Evolutionary conservation across 768 basidiomycete species (phyloP), one percentile per base, ranked within the genome.

Genomic region (Leccinellum albellum): DNA sequence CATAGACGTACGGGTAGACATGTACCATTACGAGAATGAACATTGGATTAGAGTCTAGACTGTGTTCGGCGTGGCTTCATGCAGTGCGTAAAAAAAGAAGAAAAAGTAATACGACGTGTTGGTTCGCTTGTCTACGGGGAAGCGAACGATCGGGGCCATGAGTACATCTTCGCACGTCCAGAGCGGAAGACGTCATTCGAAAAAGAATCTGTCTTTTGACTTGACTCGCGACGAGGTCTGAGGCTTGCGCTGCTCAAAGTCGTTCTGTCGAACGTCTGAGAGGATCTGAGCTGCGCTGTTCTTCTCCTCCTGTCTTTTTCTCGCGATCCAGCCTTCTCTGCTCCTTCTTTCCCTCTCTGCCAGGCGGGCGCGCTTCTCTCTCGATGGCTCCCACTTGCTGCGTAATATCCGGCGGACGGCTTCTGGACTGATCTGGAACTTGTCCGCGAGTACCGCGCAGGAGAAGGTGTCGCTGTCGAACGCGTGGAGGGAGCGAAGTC

Each of bases 391-490:
- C 84, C 87, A 93, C 60, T 77, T 83, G 71, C 87, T 88, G 74
- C 83, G 86, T 65, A 94, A 70, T 55, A 94, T 90, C 64, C 92
- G 76, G 58, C 87, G 76, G 35, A 93, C 86, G 10, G 87, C 89
- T 75, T 94, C 92, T 33, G 87, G 83, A 63, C 86, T 88, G 68
- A 93, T 83, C 68, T 78, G 84, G 73, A 94, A 94, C 67, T 81
- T 81, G 57, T 86, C 81, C 15, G 89, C 85, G n/a, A 94, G 81
- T 1, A 83, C 73, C 26, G 83, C 78, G 13, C 86, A 87, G 33
- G 78, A 80, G 73, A 87, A 91, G 48, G 73, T 80, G 49, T 75
- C 77, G 8, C 86, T 84, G 65, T 93, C 84, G 46, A 84, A 68
- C 40, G 73, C 72, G 67, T 91, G 81, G 55, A 94, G 76, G 47